Percentiles rank a stretch among this genome's conserved stretches.
Evolutionary conservation across 108 stramenopile genomes (phyloP).

Genomic region (Nannochloropsis salina): DNA sequence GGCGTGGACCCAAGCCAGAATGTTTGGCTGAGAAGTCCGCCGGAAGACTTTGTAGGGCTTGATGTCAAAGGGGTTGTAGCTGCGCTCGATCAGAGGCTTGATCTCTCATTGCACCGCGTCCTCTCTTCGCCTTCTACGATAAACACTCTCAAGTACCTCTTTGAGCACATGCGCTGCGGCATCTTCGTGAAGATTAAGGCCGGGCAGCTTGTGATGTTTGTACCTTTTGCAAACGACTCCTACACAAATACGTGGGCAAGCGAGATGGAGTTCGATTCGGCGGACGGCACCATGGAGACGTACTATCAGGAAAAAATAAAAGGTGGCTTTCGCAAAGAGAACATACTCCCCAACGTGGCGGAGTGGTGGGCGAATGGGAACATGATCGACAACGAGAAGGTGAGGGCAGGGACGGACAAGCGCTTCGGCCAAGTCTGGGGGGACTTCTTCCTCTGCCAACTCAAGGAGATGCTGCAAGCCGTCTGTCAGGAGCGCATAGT

Average conservation of each 20-base stretch:
- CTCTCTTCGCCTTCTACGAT: conserved; percentile 21
- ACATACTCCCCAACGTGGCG: conserved; percentile 67
- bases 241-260: conserved; percentile 52
- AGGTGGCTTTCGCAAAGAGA: conserved; percentile 71
- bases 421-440: conserved; percentile 78
- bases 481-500: conserved; percentile 72
- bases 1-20: conserved; percentile 25
- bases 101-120: conserved; percentile 51
- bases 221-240: conserved; percentile 81
- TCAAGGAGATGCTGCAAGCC: conserved; percentile 93
- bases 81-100: conserved; percentile 39
- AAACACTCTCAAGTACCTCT: conserved; percentile 86
- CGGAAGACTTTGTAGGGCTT: conserved; percentile 16
- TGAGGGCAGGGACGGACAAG: conserved; percentile 50
- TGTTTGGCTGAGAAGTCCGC: conserved; percentile 40
- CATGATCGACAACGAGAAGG: conserved; percentile 97
- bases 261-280: conserved; percentile 26
- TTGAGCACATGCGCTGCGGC: conserved; percentile 98
- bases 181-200: conserved; percentile 92
- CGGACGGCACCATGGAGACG: conserved; percentile 30
- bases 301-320: conserved; percentile 78
- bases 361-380: conserved; percentile 99
- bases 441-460: conserved; percentile 85
- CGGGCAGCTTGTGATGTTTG: conserved; percentile 79
- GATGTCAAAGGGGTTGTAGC: conserved; percentile 32